Conservation (phyloP, 73 alveolate genomes). For the Paramecium bursaria region DNA sequence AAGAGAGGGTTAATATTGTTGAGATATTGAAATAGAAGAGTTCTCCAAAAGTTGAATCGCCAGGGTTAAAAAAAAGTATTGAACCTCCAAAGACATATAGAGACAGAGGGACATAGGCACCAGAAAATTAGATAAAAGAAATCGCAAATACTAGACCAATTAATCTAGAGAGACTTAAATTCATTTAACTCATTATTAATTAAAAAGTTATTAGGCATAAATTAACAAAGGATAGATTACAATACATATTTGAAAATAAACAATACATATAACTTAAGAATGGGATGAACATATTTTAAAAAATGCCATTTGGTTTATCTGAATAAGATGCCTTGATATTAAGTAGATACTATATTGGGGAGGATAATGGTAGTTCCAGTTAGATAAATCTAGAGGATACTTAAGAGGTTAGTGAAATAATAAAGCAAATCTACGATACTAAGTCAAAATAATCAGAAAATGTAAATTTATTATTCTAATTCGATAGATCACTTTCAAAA, state of each 20-base stretch:
- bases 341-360: slow-evolving; percentile 20
- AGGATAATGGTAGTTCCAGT: slow-evolving; percentile 18
- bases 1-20: slow-evolving; percentile 19
- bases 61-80: background rate
- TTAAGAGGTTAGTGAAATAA: slow-evolving; percentile 25
- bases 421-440: background rate
- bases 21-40: slow-evolving; percentile 17
- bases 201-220: background rate
- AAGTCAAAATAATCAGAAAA: background rate
- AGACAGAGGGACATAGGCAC: background rate
- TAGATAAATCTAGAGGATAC: slow-evolving; percentile 22
- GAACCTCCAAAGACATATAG: slow-evolving; percentile 37
- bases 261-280: slow-evolving; percentile 18
- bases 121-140: background rate
- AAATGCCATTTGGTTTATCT: slow-evolving; percentile 6
- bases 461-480: background rate
- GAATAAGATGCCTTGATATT: slow-evolving; percentile 25
- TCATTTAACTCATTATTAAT: background rate
- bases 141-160: slow-evolving; percentile 1
- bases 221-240: slow-evolving; percentile 41
- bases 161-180: background rate
- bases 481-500: slow-evolving; percentile 29
- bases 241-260: background rate
- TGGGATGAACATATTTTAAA: background rate
- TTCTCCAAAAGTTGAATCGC: slow-evolving; percentile 19